These are phyloP conservation scores for Podospora tetraspora DNA, from an alignment of 495 filamentous ascomycete species.

Conservation along the genomic window DNA sequence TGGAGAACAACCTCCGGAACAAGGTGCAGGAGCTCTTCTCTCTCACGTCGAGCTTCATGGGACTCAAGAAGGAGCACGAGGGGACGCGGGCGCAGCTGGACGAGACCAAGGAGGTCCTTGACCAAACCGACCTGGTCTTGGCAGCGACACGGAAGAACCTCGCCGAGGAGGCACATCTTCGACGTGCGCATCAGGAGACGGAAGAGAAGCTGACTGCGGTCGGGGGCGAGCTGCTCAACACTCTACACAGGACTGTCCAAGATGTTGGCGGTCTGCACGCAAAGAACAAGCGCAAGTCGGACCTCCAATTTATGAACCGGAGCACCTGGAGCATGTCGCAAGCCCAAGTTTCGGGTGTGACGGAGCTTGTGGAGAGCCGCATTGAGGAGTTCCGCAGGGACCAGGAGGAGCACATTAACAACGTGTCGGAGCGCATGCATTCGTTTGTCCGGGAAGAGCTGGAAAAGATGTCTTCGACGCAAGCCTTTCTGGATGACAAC, in stretches of 20 bases:
- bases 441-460: slow-evolving; percentile 68
- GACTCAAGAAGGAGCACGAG: slow-evolving; percentile 81
- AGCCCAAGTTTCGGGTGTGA: slow-evolving; percentile 64
- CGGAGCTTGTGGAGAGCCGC: slow-evolving; percentile 65
- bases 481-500: slow-evolving; percentile 63
- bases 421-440: slow-evolving; percentile 63
- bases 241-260: slow-evolving; percentile 65
- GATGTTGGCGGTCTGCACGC: slow-evolving; percentile 77
- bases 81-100: slow-evolving; percentile 62
- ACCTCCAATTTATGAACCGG: slow-evolving; percentile 75
- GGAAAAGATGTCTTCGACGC: slow-evolving; percentile 57
- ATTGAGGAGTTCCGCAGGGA: slow-evolving; percentile 62
- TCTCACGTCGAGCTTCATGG: slow-evolving; percentile 77
- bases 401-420: slow-evolving; percentile 63
- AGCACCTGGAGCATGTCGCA: slow-evolving; percentile 73
- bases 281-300: slow-evolving; percentile 75
- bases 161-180: slow-evolving; percentile 70
- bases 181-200: slow-evolving; percentile 80
- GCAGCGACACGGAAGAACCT: slow-evolving; percentile 67
- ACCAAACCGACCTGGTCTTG: slow-evolving; percentile 80
- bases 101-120: slow-evolving; percentile 71
- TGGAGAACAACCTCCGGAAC: slow-evolving; percentile 82
- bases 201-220: slow-evolving; percentile 68
- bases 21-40: slow-evolving; percentile 87
- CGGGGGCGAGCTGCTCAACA: slow-evolving; percentile 68